Evolutionary conservation across 768 basidiomycete genomes (phyloP).

Genomic region (Termitomyces sp.): DNA sequence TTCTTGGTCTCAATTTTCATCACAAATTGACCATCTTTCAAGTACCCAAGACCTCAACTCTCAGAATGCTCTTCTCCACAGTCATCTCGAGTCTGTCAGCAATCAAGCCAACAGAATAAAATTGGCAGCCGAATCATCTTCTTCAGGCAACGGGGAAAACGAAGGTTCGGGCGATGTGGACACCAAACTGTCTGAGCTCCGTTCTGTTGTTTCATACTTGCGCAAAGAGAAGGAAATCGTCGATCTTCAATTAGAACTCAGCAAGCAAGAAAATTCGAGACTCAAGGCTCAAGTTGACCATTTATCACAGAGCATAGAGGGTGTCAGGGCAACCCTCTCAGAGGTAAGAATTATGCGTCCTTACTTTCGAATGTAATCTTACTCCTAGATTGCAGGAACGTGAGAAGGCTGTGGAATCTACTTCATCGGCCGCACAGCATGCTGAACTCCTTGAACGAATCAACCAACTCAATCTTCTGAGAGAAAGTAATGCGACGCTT

Average conservation of each 20-base stretch:
- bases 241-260: constrained; percentile 81
- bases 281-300: constrained; percentile 76
- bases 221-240: constrained; percentile 92
- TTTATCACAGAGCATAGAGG: constrained; percentile 64
- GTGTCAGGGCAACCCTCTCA: constrained; percentile 64
- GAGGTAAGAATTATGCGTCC: constrained; percentile 42
- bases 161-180: constrained; percentile 52
- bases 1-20: neutral
- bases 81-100: constrained; percentile 82
- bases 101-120: constrained; percentile 80
- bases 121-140: constrained; percentile 57
- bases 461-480: constrained; percentile 80
- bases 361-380: neutral
- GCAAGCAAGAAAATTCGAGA: constrained; percentile 70
- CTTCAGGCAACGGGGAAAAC: constrained; percentile 36
- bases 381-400: constrained; percentile 54
- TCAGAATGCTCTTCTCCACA: constrained; percentile 76
- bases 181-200: constrained; percentile 66
- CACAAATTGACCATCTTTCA: constrained; percentile 21
- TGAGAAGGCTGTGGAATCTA: constrained; percentile 67
- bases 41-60: constrained; percentile 69
- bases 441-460: constrained; percentile 82
- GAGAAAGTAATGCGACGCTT: constrained; percentile 86
- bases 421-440: constrained; percentile 75
- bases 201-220: constrained; percentile 76